Conservation (phyloP, 148 eudicot genomes). For the Cornus controversa region DNA sequence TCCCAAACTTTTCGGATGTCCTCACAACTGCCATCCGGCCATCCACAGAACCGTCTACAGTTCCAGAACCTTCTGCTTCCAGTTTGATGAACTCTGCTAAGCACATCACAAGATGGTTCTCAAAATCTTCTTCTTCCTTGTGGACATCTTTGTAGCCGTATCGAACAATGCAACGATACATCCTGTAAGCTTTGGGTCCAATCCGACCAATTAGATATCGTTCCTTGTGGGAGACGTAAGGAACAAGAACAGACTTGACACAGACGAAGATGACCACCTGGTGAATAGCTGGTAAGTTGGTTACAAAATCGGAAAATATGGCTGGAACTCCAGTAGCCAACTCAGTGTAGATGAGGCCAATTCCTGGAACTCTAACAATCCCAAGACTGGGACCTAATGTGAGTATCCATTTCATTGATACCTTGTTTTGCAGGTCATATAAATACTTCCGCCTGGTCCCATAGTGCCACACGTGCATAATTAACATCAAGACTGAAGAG, state of each 20-base stretch:
- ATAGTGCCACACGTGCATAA: constrained; percentile 48
- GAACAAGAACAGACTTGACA: constrained; percentile 43
- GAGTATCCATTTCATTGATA: constrained; percentile 52
- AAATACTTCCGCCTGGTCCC: constrained; percentile 45
- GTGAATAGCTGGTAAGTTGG: constrained; percentile 54
- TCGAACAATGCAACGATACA: constrained; percentile 52
- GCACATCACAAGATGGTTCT: constrained; percentile 40
- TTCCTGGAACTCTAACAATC: constrained; percentile 50
- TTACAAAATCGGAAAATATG: constrained; percentile 45
- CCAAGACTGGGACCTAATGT: constrained; percentile 52
- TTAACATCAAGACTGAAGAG: constrained; percentile 19
- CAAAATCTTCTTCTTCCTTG: constrained; percentile 39
- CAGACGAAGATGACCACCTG: constrained; percentile 50
- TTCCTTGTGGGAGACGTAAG: constrained; percentile 39
- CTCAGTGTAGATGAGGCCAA: constrained; percentile 50
- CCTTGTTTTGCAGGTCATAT: constrained; percentile 44
- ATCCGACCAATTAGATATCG: constrained; percentile 48
- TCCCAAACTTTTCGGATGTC: constrained; percentile 45
- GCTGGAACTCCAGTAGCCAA: constrained; percentile 46
- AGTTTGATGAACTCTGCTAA: constrained; percentile 47
- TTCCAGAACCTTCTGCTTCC: constrained; percentile 38
- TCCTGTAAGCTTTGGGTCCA: constrained; percentile 42
- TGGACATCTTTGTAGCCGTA: constrained; percentile 51
- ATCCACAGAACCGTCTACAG: constrained; percentile 19
- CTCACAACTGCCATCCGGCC: constrained; percentile 50